Percentiles rank a stretch among this genome's conserved stretches.
Evolutionary conservation across 2,329 filamentous ascomycete genomes (phyloP).

Genomic region (Dactylellina leptospora): DNA sequence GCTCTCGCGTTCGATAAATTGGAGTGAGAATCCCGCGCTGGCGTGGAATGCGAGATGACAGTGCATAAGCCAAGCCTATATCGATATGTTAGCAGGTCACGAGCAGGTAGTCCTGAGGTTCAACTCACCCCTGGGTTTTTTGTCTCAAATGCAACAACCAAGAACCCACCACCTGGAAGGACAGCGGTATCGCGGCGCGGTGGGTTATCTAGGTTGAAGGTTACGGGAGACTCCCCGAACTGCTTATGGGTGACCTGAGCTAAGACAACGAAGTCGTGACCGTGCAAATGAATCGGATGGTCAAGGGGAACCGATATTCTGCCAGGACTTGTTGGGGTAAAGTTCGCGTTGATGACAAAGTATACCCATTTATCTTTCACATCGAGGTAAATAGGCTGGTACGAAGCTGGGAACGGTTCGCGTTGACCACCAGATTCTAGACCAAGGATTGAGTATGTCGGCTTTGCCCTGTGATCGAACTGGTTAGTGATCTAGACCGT

Average conservation of each 20-base stretch:
- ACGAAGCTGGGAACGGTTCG: conserved; percentile 58
- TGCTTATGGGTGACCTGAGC: conserved; percentile 37
- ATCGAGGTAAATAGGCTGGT: conserved; percentile 68
- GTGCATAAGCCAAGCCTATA: conserved; percentile 57
- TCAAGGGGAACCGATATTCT: conserved; percentile 52
- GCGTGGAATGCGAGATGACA: conserved; percentile 66
- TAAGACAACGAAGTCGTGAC: conserved; percentile 64
- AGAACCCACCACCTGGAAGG: conserved; percentile 62
- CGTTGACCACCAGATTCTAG: conserved; percentile 9
- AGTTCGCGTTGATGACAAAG: conserved; percentile 59
- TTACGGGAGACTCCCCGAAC: conserved; percentile 11
- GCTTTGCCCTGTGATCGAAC: conserved; percentile 10
- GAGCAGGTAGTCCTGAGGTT: neutral
- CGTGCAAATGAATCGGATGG: conserved; percentile 66
- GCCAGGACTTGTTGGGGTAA: conserved; percentile 24
- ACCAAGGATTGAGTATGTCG: conserved; percentile 39
- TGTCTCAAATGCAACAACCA: conserved; percentile 65
- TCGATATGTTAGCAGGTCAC: neutral
- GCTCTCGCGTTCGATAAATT: conserved; percentile 63
- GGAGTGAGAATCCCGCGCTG: conserved; percentile 65
- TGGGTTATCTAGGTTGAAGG: conserved; percentile 61
- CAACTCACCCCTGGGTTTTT: conserved; percentile 63
- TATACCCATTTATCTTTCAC: conserved; percentile 61
- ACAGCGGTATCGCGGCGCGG: conserved; percentile 66
- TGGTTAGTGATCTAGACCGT: neutral